Base-by-base conservation (phyloP, 2,329 filamentous ascomycete genomes). In the Aureobasidium sp. region DNA sequence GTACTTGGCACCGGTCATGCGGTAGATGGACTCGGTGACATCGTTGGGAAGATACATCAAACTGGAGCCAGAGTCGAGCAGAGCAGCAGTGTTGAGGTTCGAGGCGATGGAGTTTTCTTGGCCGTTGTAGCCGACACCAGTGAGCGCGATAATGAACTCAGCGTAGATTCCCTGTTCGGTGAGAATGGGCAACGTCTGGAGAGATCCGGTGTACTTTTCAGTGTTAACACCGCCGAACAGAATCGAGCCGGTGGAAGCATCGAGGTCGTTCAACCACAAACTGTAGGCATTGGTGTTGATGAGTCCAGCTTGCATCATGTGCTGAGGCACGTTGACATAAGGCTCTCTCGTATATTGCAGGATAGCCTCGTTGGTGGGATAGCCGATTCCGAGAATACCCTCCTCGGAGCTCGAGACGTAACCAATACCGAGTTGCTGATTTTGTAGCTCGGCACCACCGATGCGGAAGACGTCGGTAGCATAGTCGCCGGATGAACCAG, bases 331-430 rank as follows among this genome's bases (percentile, higher is more conserved):
- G 70, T 89, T 85, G 15, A 80, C 72, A 66, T 85, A 86, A 9
- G 77, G 71, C 2, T 74, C 63, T 27, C 72, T 73, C 6, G 80
- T 78, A 65, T 83, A 79, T 57, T 81, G 80, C 49, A 89, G 84
- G 67, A 87, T 84, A 14, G 88, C 89, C 75, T 97, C 92, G 72
- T 95, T 94, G 66, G 80, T 73, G 0, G 82, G 72, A 72, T 96
- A 97, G 7, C 92, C 92, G 64, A 97, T 88, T 20, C 92, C 92
- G 22, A 97, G 74, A 45, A 97, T 90, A 42, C 90, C 90, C 72
- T 95, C 72, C 34, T 71, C 62, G 5, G 83, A 84, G 45, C 68
- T 77, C 3, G 84, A 86, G 0, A 65, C 70, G 70, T 91, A 90
- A 45, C 88, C 89, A 64, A 92, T 79, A 64, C 88, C 89, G 68